phyloP scores from a whole-genome alignment of 2,329 filamentous ascomycete species.

The Neofusicoccum kwambonambiense region DNA sequence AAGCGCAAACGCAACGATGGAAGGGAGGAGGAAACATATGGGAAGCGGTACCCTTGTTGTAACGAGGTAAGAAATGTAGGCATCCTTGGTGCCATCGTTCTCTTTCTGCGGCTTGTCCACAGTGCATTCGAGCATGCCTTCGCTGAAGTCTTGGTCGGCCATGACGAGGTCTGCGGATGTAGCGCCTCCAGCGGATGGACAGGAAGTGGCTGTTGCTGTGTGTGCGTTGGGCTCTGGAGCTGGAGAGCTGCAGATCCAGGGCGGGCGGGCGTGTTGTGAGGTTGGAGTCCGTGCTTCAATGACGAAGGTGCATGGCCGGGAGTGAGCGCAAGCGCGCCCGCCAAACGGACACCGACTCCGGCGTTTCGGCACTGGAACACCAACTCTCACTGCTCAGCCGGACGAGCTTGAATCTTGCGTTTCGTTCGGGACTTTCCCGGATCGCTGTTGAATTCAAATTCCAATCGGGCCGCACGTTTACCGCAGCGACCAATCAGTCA shows the following conservation, averaged over 20 bases:
- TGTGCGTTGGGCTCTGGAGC: slow-evolving; percentile 11
- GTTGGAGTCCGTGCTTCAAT: slow-evolving; percentile 17
- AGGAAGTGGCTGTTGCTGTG: not conserved
- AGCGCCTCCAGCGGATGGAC: not conserved
- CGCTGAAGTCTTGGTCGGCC: slow-evolving; percentile 27
- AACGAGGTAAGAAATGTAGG: slow-evolving; percentile 93
- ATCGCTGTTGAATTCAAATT: not conserved
- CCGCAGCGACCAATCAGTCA: not conserved
- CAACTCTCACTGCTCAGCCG: not conserved
- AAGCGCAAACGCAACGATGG: not conserved
- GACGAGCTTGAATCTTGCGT: not conserved
- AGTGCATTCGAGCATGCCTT: slow-evolving; percentile 77
- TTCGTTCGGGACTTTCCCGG: not conserved
- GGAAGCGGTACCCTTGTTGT: slow-evolving; percentile 69
- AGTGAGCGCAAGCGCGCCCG: not conserved
- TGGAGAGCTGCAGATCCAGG: slow-evolving; percentile 17
- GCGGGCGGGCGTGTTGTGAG: slow-evolving; percentile 18
- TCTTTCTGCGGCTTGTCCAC: slow-evolving; percentile 88
- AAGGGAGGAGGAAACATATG: not conserved
- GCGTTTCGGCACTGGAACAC: not conserved
- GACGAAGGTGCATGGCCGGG: slow-evolving; percentile 7
- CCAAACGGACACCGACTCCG: not conserved
- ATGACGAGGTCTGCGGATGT: slow-evolving; percentile 3
- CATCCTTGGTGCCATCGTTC: slow-evolving; percentile 93
- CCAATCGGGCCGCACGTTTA: not conserved